Percentiles rank a stretch among this genome's conserved stretches.
phyloP scores from a whole-genome alignment of 163 green algal genomes.

The Prototheca wickerhamii region DNA sequence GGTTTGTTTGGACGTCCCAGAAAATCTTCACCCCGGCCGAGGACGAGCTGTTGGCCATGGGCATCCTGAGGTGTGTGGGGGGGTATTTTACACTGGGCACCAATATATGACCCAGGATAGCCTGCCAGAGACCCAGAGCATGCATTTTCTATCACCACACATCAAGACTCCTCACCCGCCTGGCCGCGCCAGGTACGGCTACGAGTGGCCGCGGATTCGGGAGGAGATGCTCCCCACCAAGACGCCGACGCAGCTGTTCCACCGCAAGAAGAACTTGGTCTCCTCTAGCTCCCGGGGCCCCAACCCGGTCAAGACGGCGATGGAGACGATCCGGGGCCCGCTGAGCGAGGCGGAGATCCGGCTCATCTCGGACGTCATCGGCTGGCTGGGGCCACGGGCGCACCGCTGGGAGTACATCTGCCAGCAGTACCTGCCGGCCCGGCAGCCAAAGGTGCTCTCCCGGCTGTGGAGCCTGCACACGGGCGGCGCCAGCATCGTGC shows the following conservation, averaged over 20 bases:
- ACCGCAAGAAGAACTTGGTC: constrained; percentile 29
- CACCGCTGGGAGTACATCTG: constrained; percentile 28
- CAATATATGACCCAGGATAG: too few relatives aligned
- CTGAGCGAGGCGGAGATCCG: constrained; percentile 12
- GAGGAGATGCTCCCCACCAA: constrained; percentile 22
- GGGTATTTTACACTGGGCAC: too few relatives aligned
- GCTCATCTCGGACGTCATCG: constrained; percentile 16
- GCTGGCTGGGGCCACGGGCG: constrained; percentile 12
- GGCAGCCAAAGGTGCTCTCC: constrained; percentile 16
- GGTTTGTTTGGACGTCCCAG: constrained; percentile 6
- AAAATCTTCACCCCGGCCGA: constrained; percentile 25
- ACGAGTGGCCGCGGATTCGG: constrained; percentile 18
- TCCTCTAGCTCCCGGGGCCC: too few relatives aligned
- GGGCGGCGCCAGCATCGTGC: background rate
- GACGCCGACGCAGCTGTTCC: constrained; percentile 6
- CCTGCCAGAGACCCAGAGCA: background rate
- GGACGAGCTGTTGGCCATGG: constrained; percentile 30
- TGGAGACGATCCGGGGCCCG: background rate
- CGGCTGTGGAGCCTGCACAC: constrained; percentile 10
- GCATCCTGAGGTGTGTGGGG: constrained; percentile 27
- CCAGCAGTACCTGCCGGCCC: constrained; percentile 18
- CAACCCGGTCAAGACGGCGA: background rate
- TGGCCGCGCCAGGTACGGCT: constrained; percentile 5
- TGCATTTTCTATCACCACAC: background rate
- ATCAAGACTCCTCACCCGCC: background rate